These are phyloP conservation scores for Phyllostachys edulis DNA, from an alignment of 176 grass and related monocot genomes.

Conservation along the genomic window DNA sequence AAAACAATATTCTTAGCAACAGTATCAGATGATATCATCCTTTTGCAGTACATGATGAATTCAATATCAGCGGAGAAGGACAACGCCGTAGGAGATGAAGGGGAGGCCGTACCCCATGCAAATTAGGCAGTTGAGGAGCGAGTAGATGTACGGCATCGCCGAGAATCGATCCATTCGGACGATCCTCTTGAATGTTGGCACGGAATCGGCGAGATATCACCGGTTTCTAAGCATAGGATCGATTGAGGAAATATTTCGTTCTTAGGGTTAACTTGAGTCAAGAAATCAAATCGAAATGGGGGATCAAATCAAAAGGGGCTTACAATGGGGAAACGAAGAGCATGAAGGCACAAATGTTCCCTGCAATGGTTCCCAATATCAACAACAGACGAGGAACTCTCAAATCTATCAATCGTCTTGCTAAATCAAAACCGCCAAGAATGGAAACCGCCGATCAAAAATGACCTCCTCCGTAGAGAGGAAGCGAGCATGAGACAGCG, in stretches of 20 bases:
- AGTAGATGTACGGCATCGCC: slow-evolving; percentile 86
- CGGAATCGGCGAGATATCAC: slow-evolving; percentile 25
- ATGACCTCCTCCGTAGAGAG: too few relatives aligned
- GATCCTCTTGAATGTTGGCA: slow-evolving; percentile 88
- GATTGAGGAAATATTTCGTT: neutral
- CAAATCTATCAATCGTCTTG: neutral
- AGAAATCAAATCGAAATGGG: neutral
- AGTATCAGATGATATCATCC: too few relatives aligned
- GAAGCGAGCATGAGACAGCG: too few relatives aligned
- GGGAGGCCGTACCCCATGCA: slow-evolving; percentile 96
- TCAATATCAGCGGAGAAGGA: too few relatives aligned
- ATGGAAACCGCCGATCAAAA: too few relatives aligned
- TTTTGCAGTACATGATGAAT: too few relatives aligned
- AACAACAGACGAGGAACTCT: neutral
- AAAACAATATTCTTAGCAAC: too few relatives aligned
- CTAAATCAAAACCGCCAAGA: neutral
- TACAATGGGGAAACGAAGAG: slow-evolving; percentile 95
- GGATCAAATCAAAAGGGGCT: slow-evolving; percentile 13
- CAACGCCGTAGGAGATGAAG: slow-evolving; percentile 77
- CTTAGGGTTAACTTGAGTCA: neutral
- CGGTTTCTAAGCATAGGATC: neutral
- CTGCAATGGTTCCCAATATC: slow-evolving; percentile 50
- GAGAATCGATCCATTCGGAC: slow-evolving; percentile 86
- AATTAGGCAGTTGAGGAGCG: slow-evolving; percentile 89
- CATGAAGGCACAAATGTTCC: slow-evolving; percentile 84